phyloP scores from a whole-genome alignment of 805 yeast species.

The Pichia eremophila region DNA sequence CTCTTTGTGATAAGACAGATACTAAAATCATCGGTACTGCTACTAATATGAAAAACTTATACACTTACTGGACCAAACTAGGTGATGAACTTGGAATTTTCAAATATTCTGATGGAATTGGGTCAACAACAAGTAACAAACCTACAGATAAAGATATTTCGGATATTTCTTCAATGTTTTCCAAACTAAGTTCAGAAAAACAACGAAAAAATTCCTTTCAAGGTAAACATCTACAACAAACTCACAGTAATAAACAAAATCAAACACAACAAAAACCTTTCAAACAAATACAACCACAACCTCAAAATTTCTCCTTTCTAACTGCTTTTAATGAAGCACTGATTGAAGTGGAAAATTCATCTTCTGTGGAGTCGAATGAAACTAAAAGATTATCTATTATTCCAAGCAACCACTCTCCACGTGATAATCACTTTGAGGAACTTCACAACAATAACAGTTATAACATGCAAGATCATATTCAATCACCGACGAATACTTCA shows the following conservation, averaged over 20 bases:
- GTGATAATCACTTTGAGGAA: slow-evolving; percentile 11
- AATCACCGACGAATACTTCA: slow-evolving; percentile 14
- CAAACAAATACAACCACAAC: not conserved
- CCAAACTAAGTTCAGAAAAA: not conserved
- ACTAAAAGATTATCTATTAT: not conserved
- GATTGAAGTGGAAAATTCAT: slow-evolving; percentile 18
- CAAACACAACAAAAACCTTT: not conserved
- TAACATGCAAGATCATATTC: not conserved
- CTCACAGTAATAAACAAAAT: not conserved
- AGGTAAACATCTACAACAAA: not conserved
- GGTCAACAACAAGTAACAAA: not conserved
- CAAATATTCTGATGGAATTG: not conserved
- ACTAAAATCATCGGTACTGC: slow-evolving; percentile 25
- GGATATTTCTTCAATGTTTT: slow-evolving; percentile 5
- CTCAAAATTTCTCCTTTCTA: slow-evolving; percentile 17
- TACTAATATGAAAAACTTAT: slow-evolving; percentile 25
- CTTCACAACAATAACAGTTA: not conserved
- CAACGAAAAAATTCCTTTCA: not conserved
- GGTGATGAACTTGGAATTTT: slow-evolving; percentile 6
- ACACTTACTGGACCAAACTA: slow-evolving; percentile 7
- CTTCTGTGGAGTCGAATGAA: slow-evolving; percentile 5
- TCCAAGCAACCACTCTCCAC: not conserved
- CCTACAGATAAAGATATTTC: slow-evolving; percentile 3
- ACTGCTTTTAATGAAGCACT: slow-evolving; percentile 30
- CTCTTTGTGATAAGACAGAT: slow-evolving; percentile 24